Percentiles rank a stretch among this genome's conserved stretches.
These are phyloP conservation scores for Cairneyella variabilis DNA, from an alignment of 495 filamentous ascomycete species.

Conservation along the genomic window DNA sequence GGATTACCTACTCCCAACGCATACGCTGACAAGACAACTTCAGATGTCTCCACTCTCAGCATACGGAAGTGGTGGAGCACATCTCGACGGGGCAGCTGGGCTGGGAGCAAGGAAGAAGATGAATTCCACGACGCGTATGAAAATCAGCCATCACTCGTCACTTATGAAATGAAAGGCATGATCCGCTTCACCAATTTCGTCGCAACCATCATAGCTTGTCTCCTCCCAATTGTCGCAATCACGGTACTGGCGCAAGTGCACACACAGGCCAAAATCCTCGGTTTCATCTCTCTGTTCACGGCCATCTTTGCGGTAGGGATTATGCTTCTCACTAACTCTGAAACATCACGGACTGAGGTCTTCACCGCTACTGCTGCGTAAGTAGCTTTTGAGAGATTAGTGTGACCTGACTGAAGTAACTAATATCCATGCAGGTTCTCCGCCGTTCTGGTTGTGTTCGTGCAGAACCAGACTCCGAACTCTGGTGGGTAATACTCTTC, in stretches of 20 bases:
- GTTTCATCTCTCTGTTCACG: conserved; percentile 21
- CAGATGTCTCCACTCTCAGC: no score
- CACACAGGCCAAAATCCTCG: conserved; percentile 1
- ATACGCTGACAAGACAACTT: no score
- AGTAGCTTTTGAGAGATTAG: no score
- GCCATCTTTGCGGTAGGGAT: conserved; percentile 18
- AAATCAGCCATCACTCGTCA: neutral
- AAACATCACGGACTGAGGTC: conserved; percentile 19
- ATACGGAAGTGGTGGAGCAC: no score
- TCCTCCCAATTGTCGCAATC: conserved; percentile 22
- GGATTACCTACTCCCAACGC: neutral
- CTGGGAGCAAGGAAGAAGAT: neutral
- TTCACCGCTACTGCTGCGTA: conserved; percentile 25
- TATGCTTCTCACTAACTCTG: conserved; percentile 17
- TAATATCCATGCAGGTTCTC: conserved; percentile 3
- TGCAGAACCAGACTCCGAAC: neutral
- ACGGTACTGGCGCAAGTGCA: conserved; percentile 12
- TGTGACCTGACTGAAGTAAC: neutral
- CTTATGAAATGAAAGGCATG: conserved; percentile 7
- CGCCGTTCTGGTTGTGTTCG: conserved; percentile 1
- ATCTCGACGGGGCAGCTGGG: no score
- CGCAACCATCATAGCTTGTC: conserved; percentile 19
- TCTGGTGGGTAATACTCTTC: neutral
- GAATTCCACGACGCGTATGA: neutral
- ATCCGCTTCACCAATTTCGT: conserved; percentile 8